Conservation (phyloP, 306 rosid species). For the Gynostemma pentaphyllum region DNA sequence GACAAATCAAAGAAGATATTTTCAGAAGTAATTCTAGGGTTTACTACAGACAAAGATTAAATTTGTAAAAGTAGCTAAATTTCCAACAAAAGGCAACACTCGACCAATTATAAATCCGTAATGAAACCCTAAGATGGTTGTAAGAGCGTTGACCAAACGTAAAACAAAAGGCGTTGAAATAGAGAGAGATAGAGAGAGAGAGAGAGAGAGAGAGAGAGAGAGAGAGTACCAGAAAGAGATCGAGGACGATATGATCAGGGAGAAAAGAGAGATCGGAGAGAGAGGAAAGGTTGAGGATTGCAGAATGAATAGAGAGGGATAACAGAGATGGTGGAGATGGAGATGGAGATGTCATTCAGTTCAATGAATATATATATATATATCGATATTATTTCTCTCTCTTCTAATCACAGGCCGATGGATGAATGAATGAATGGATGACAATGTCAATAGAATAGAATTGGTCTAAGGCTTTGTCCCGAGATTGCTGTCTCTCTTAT, state of each 20-base stretch:
- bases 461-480: constrained; percentile 18
- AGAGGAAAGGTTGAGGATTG: constrained; percentile 61
- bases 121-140: too few relatives aligned
- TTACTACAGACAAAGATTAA: too few relatives aligned
- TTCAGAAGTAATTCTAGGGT: too few relatives aligned
- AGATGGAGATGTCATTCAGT: too few relatives aligned
- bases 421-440: not conserved
- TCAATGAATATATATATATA: constrained; percentile 22
- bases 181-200: not conserved
- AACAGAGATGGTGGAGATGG: constrained; percentile 83
- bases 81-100: too few relatives aligned
- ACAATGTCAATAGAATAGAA: constrained; percentile 18
- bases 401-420: not conserved
- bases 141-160: too few relatives aligned
- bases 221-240: constrained; percentile 55
- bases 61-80: too few relatives aligned
- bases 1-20: too few relatives aligned
- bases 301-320: constrained; percentile 74
- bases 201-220: constrained; percentile 86
- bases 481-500: constrained; percentile 16
- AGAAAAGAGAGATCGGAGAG: constrained; percentile 82
- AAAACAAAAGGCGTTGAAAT: too few relatives aligned
- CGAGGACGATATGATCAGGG: constrained; percentile 86
- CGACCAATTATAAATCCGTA: too few relatives aligned
- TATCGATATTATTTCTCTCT: not conserved